A percentile compares a stretch with the other conserved stretches of the same genome.
phyloP scores from a whole-genome alignment of 176 grass and related monocot genomes.

The Poa annua region DNA sequence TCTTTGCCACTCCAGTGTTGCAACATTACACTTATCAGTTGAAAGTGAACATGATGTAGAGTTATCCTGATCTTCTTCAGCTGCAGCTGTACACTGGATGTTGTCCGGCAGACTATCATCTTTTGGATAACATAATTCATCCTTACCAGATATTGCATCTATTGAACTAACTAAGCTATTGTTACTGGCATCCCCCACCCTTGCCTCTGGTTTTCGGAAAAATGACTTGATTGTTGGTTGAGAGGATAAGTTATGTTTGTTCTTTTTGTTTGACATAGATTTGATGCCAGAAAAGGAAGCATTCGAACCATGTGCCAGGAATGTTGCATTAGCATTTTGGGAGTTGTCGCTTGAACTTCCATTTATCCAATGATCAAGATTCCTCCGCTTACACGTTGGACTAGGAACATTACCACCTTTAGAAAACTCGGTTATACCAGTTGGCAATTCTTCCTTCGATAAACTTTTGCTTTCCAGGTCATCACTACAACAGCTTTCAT shows the following conservation, averaged over 20 bases:
- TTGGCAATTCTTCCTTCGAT: constrained; percentile 36
- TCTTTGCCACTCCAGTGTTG: constrained; percentile 77
- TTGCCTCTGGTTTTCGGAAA: constrained; percentile 56
- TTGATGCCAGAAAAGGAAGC: constrained; percentile 46
- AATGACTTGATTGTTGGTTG: constrained; percentile 96
- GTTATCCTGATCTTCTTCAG: constrained; percentile 40
- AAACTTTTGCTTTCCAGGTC: constrained; percentile 45
- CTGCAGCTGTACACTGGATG: constrained; percentile 41
- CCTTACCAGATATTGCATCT: constrained; percentile 12
- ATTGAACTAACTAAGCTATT: constrained; percentile 38
- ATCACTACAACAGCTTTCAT: constrained; percentile 43
- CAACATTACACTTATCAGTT: constrained; percentile 53
- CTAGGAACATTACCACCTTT: constrained; percentile 39
- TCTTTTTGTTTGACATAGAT: constrained; percentile 56
- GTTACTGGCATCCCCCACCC: constrained; percentile 33
- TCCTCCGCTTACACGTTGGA: constrained; percentile 34
- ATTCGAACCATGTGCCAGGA: constrained; percentile 32
- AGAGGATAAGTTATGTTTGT: constrained; percentile 56
- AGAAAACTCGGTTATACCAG: constrained; percentile 40
- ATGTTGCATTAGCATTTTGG: constrained; percentile 7
- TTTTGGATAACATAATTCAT: constrained; percentile 33
- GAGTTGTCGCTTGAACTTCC: constrained; percentile 29
- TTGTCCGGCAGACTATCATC: constrained; percentile 36
- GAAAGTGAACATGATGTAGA: constrained; percentile 30
- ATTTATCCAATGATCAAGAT: constrained; percentile 44